Conservation (phyloP, 805 yeast species). For the Schwanniomyces pseudopolymorphus region DNA sequence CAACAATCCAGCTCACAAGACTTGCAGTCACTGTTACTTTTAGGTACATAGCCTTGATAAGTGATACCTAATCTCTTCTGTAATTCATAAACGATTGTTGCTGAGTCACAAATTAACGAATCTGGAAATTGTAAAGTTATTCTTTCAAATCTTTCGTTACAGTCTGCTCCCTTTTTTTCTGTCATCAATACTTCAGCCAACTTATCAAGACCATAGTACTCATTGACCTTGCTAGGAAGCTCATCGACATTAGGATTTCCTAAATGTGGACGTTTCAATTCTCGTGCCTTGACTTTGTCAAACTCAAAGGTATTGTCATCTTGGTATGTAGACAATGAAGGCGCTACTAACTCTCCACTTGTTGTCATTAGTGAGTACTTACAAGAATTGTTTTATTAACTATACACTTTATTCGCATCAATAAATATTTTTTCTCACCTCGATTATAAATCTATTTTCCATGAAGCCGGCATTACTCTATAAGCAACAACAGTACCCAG, state of each 20-base stretch:
- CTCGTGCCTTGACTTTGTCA: slow-evolving; percentile 36
- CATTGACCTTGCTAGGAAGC: slow-evolving; percentile 32
- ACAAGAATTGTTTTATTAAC: neutral
- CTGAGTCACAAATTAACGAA: slow-evolving; percentile 70
- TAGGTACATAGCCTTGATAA: neutral
- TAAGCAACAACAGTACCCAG: slow-evolving; percentile 47
- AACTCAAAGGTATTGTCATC: slow-evolving; percentile 57
- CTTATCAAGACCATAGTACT: slow-evolving; percentile 57
- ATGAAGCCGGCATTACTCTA: slow-evolving; percentile 47
- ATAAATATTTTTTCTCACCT: neutral
- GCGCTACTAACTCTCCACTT: slow-evolving; percentile 43
- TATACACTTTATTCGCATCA: neutral
- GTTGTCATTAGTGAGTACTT: slow-evolving; percentile 9
- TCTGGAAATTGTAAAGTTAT: slow-evolving; percentile 94
- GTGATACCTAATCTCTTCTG: slow-evolving; percentile 35
- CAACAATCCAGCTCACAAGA: slow-evolving; percentile 1
- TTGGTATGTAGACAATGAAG: slow-evolving; percentile 73
- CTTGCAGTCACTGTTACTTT: slow-evolving; percentile 1
- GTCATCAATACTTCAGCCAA: slow-evolving; percentile 40
- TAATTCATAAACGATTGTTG: slow-evolving; percentile 59
- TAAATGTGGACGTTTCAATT: slow-evolving; percentile 24
- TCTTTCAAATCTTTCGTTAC: slow-evolving; percentile 33
- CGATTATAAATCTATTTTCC: slow-evolving; percentile 32
- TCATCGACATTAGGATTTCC: slow-evolving; percentile 19
- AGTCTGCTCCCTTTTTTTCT: slow-evolving; percentile 22